Evolutionary conservation across 495 filamentous ascomycete species (phyloP).

Genomic region (Cercophora newfieldiana): DNA sequence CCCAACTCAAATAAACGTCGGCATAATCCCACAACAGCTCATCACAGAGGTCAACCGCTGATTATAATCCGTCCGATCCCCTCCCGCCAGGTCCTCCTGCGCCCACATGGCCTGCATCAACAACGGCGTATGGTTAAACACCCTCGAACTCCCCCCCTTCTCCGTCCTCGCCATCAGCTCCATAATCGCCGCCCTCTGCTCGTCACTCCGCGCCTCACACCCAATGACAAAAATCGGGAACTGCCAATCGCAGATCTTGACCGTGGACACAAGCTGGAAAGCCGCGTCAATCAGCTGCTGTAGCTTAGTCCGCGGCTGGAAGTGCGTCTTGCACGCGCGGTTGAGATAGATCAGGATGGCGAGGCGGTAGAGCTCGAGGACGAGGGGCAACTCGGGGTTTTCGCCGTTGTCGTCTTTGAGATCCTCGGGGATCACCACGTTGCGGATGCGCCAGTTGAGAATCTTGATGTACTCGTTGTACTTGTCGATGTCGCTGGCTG

Average conservation of each 20-base stretch:
- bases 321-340: constrained; percentile 27
- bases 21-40: neutral
- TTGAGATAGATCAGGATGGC: constrained; percentile 36
- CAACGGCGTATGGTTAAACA: constrained; percentile 28
- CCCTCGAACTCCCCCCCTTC: constrained; percentile 25
- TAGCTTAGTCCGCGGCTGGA: constrained; percentile 23
- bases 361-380: constrained; percentile 34
- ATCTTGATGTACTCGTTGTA: constrained; percentile 26
- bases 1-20: constrained; percentile 2
- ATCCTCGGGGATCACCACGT: neutral
- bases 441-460: constrained; percentile 26
- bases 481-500: constrained; percentile 10
- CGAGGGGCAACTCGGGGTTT: neutral
- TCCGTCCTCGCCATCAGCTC: constrained; percentile 35
- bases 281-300: constrained; percentile 26
- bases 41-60: constrained; percentile 23
- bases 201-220: constrained; percentile 40
- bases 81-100: constrained; percentile 39
- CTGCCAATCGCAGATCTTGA: constrained; percentile 32
- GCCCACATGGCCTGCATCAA: constrained; percentile 39
- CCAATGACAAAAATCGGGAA: constrained; percentile 44
- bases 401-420: constrained; percentile 5
- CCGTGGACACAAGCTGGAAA: constrained; percentile 23
- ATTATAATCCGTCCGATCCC: constrained; percentile 31
- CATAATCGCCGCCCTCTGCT: constrained; percentile 33